Base-by-base conservation (phyloP, 768 basidiomycete genomes). In the Psilocybe cubensis region DNA sequence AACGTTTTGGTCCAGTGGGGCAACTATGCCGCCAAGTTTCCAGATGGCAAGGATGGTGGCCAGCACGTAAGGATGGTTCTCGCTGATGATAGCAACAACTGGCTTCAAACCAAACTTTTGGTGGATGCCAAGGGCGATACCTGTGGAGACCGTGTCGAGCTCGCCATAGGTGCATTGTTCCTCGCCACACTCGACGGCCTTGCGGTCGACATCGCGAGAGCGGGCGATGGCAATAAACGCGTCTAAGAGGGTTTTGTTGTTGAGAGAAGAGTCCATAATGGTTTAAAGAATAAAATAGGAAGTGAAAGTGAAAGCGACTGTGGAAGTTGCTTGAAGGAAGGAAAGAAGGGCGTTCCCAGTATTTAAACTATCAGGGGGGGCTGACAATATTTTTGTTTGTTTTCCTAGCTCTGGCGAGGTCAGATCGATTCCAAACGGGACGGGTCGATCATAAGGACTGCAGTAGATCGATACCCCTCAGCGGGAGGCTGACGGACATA, bases 121-220 rank as follows among this genome's bases (percentile, higher is more conserved):
- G 46, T 66, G 47, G 25, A 75, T 49, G 9, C 69, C 66, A 17
- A 66, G 50, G 17, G 74, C 72, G 17, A 75, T 57, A 17, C 68
- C 68, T n/a, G 66, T 69, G 2, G 72, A 72, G 42, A 75, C 61
- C 17, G 54, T 59, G 62, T 75, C 70, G 20, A 75, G 61, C 41
- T 72, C 71, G 17, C 66, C 67, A 54, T 75, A 75, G 0, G 68
- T 73, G 70, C 72, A 75, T 21, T 51, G 42, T 48, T 73, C 72
- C 27, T 63, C 47, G 14, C 64, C 70, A 44, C 71, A 73, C 55
- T 72, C 69, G 20, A 74, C 63, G n/a, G 62, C 68, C 25, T 54
- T 57, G 31, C 56, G 61, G 28, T 67, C 62, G 41, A 62, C 56
- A 21, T 57, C 57, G 31, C 29, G 43, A 21, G 64, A 67, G 48